Percentiles rank a stretch among this genome's conserved stretches.
phyloP scores from a whole-genome alignment of 768 basidiomycete species.

The Favolaschia claudopus region DNA sequence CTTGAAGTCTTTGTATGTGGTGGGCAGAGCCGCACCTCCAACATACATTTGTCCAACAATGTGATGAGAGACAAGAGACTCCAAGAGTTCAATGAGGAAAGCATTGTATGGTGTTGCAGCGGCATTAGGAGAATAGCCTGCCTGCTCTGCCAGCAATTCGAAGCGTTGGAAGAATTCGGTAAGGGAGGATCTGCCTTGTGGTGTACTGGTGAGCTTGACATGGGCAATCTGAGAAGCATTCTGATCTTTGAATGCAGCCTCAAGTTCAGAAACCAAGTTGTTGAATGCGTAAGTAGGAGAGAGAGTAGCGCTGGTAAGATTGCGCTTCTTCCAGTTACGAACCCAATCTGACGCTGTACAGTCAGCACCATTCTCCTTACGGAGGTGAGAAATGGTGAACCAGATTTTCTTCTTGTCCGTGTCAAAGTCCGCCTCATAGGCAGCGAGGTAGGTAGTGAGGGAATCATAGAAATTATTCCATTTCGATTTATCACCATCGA shows the following conservation, averaged over 20 bases:
- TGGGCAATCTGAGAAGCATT: neutral
- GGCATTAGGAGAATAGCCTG: neutral
- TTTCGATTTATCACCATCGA: too few relatives aligned
- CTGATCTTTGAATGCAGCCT: neutral
- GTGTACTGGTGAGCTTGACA: neutral
- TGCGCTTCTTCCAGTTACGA: neutral
- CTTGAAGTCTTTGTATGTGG: neutral
- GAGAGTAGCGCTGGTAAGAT: neutral
- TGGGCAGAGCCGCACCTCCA: conserved; percentile 1
- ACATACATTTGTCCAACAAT: neutral
- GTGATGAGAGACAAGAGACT: neutral
- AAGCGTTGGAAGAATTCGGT: neutral
- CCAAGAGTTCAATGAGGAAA: neutral
- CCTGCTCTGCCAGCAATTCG: conserved; percentile 6
- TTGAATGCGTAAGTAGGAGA: neutral
- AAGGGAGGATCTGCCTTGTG: neutral
- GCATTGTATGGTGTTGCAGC: neutral
- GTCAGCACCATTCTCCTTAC: too few relatives aligned
- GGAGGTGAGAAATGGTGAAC: too few relatives aligned
- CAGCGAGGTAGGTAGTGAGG: too few relatives aligned
- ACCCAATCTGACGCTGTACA: neutral
- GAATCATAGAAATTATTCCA: too few relatives aligned
- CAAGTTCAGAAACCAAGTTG: neutral
- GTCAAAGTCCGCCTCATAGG: too few relatives aligned
- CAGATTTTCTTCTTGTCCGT: too few relatives aligned